Conservation (phyloP, 192 early-diverging fungal genomes). For the Coemansia brasiliensis region DNA sequence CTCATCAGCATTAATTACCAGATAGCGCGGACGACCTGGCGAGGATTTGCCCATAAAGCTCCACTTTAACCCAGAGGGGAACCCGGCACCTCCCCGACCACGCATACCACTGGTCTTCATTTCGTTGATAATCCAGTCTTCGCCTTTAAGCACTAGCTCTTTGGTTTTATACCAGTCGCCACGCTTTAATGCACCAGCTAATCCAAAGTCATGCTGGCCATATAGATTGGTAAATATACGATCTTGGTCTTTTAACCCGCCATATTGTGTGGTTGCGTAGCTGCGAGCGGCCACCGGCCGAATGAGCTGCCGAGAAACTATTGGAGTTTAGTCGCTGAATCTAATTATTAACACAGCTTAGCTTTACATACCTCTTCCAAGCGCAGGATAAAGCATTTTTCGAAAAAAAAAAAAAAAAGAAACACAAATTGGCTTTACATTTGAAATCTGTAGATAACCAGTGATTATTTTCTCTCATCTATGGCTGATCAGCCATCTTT, state of each 20-base stretch:
- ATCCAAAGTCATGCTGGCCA: constrained; percentile 83
- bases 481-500: background rate
- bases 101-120: constrained; percentile 93
- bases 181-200: constrained; percentile 88
- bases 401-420: background rate
- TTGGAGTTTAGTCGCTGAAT: background rate
- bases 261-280: constrained; percentile 58
- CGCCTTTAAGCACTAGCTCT: constrained; percentile 93
- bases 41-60: constrained; percentile 97
- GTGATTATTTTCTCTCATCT: constrained; percentile 1
- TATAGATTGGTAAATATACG: constrained; percentile 99
- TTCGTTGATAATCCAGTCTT: constrained; percentile 97
- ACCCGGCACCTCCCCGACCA: constrained; percentile 96
- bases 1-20: constrained; percentile 98
- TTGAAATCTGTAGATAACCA: background rate
- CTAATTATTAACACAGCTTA: background rate
- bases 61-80: constrained; percentile 98
- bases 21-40: constrained; percentile 85
- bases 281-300: constrained; percentile 5
- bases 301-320: background rate
- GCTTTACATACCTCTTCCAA: constrained; percentile 1
- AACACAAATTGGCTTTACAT: background rate
- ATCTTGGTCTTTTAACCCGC: constrained; percentile 83
- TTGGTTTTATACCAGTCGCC: constrained; percentile 99
- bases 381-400: background rate